Conservation (phyloP, 192 early-diverging fungal species). For the Coemansia sp. region DNA sequence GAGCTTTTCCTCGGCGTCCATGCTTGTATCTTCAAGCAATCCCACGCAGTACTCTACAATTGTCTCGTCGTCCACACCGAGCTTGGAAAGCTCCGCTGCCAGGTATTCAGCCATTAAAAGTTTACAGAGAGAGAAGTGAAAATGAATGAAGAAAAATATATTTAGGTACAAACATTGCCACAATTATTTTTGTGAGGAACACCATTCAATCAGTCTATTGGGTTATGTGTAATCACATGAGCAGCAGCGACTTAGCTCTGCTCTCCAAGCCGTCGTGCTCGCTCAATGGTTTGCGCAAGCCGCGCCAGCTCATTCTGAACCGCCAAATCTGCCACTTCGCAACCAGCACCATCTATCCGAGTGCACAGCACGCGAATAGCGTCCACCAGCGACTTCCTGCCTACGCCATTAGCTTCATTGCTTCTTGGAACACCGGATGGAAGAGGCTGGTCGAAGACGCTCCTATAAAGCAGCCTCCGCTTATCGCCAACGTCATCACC, state of each 20-base stretch:
- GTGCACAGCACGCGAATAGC: neutral
- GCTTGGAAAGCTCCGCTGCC: conserved; percentile 8
- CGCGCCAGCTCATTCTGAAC: conserved; percentile 11
- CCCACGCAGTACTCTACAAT: conserved; percentile 45
- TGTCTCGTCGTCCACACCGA: conserved; percentile 41
- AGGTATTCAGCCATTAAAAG: conserved; percentile 28
- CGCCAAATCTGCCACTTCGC: neutral
- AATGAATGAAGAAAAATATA: neutral
- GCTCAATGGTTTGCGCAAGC: conserved; percentile 12
- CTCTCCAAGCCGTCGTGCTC: neutral
- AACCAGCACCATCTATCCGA: neutral
- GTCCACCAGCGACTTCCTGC: neutral
- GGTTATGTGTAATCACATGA: neutral
- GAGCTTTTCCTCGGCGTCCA: conserved; percentile 24
- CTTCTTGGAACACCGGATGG: neutral
- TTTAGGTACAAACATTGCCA: neutral
- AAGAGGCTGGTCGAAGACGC: neutral
- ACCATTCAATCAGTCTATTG: neutral
- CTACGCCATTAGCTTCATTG: neutral
- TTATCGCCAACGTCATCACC: neutral
- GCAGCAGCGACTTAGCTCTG: neutral
- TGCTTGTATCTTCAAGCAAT: conserved; percentile 21
- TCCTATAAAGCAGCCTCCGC: neutral
- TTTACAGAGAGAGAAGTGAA: neutral
- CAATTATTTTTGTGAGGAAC: neutral